Evolutionary conservation across 805 yeast genomes (phyloP), one percentile per base, ranked within the genome.

Genomic region (Candida yuanshanica): DNA sequence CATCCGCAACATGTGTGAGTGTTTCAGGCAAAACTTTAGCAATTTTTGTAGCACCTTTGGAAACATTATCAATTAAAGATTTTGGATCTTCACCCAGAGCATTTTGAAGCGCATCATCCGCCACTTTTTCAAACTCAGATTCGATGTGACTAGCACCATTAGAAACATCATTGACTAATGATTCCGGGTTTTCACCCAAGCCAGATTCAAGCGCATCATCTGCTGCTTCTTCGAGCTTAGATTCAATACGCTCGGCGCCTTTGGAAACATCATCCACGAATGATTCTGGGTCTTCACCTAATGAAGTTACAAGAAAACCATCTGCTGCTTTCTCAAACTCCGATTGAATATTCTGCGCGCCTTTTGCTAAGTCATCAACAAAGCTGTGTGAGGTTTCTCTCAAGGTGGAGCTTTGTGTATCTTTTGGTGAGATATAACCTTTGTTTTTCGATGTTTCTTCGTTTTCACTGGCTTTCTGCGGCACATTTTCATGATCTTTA

Each of bases 101-200:
- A 27, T 50, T 43, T n/a, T 48, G 45, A 29, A 45, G 39, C 40
- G 36, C 39, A 7, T 40, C 35, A 21, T 47, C 42, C 10, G 41
- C 39, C 8, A 39, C 34, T 4, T 33, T 16, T 16, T 23, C 17
- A 7, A 34, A 13, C 9, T 26, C 32, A 18, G 32, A 4, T 11
- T 14, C 31, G 10, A 27, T 27, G 5, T 14, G 11, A 14, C 16
- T 18, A 13, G 39, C 20, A 8, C 35, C 37, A 2, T 20, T 12
- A 7, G 25, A 4, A 6, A 36, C 29, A 13, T 36, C 37, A 13
- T 31, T 25, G 23, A 34, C 33, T 14, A 39, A 41, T 4, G 34
- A 37, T 5, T 26, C 34, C 4, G 44, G 22, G 8, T 41, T 17
- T 22, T 38, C 43, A 14, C 43, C 43, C 23, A 40, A 16, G 3